Conservation (phyloP, 768 basidiomycete genomes). For the Leccinellum luteum region DNA sequence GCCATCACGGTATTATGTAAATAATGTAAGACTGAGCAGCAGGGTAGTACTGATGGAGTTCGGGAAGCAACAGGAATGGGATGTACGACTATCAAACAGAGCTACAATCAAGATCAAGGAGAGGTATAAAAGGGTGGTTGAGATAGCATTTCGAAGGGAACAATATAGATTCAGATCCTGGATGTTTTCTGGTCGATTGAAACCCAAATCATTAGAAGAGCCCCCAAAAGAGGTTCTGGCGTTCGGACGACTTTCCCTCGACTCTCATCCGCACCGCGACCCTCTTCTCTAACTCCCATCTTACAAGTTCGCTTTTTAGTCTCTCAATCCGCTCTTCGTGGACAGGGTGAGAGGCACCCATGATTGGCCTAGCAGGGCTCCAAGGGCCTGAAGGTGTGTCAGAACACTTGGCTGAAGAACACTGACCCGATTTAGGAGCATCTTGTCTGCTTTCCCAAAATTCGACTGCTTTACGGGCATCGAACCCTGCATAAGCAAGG, state of each 20-base stretch:
- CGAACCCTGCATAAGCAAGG: constrained; percentile 90
- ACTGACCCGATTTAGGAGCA: constrained; percentile 14
- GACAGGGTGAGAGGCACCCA: constrained; percentile 46
- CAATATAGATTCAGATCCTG: not conserved
- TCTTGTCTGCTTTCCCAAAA: constrained; percentile 76
- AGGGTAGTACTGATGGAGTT: not conserved
- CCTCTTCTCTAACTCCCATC: constrained; percentile 42
- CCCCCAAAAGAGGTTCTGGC: constrained; percentile 9
- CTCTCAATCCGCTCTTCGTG: constrained; percentile 40
- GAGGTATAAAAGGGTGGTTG: not conserved
- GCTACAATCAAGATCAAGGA: constrained; percentile 4
- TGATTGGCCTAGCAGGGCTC: constrained; percentile 29
- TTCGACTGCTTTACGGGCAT: constrained; percentile 73
- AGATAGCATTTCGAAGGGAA: not conserved
- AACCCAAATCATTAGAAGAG: constrained; percentile 7
- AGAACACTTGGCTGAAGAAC: constrained; percentile 16
- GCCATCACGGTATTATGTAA: not conserved
- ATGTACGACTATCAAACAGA: not conserved
- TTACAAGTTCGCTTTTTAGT: constrained; percentile 42
- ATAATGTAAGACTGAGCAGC: not conserved
- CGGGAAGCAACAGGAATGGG: not conserved
- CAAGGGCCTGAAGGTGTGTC: constrained; percentile 9
- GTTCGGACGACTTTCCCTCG: constrained; percentile 19
- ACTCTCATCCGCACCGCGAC: constrained; percentile 22
- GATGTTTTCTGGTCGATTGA: not conserved